Conservation (phyloP, 345 rosid species). For the Sonneratia caseolaris region DNA sequence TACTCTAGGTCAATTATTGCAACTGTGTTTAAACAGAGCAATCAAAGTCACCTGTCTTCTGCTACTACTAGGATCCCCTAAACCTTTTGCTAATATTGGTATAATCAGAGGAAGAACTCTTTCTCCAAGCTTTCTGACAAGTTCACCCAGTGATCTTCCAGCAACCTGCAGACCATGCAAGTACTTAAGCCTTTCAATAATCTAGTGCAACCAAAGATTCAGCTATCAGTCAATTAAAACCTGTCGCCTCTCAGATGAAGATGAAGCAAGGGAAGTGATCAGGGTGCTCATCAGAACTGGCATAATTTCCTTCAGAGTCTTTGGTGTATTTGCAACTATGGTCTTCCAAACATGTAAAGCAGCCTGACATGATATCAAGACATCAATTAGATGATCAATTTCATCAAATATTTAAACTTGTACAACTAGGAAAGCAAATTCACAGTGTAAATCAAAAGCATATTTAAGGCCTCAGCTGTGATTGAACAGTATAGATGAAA, state of each 20-base stretch:
- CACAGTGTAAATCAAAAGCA: not conserved
- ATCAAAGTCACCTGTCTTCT: conserved; percentile 71
- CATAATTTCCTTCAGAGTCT: conserved; percentile 95
- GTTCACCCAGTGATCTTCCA: conserved; percentile 90
- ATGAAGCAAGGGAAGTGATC: conserved; percentile 78
- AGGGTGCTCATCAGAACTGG: conserved; percentile 91
- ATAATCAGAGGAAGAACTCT: conserved; percentile 97
- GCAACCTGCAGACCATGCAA: conserved; percentile 49
- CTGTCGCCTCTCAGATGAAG: conserved; percentile 97
- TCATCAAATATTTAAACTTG: not conserved
- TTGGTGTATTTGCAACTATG: conserved; percentile 95
- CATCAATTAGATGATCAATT: not conserved
- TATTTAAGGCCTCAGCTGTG: not conserved
- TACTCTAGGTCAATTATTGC: not conserved
- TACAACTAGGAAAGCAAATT: not conserved
- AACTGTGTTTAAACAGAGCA: not conserved
- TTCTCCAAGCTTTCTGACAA: conserved; percentile 98
- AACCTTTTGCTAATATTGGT: conserved; percentile 76
- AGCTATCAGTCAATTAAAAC: conserved; percentile 22
- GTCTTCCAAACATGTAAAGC: conserved; percentile 99
- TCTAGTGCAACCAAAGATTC: not conserved
- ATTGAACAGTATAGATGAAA: not conserved
- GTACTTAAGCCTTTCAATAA: not conserved
- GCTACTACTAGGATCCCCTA: conserved; percentile 63
- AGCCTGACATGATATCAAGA: conserved; percentile 37